A percentile compares a stretch with the other conserved stretches of the same genome.
Evolutionary conservation across 805 yeast genomes (phyloP).

Genomic region (Kodamaea sagamina): DNA sequence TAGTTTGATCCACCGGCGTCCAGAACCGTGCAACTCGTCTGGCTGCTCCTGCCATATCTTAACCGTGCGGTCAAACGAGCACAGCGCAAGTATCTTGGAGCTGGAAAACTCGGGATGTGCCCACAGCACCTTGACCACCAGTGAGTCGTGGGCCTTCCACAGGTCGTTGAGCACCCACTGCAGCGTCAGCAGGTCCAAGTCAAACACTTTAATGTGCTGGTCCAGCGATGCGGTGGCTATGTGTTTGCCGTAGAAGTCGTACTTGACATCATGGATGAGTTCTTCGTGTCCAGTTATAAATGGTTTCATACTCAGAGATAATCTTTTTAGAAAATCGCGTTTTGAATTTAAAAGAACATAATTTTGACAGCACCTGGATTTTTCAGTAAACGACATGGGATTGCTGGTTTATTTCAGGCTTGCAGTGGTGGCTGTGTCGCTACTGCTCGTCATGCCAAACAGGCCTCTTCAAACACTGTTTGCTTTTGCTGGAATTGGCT

Average conservation of each 20-base stretch:
- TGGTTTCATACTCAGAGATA: constrained; percentile 48
- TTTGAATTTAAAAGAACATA: not conserved
- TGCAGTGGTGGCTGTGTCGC: constrained; percentile 14
- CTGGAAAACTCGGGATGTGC: constrained; percentile 84
- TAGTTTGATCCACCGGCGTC: constrained; percentile 77
- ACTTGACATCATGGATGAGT: constrained; percentile 83
- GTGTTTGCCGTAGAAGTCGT: constrained; percentile 90
- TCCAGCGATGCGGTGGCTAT: constrained; percentile 95
- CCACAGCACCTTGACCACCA: constrained; percentile 82
- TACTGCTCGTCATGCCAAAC: constrained; percentile 33
- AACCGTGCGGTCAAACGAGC: constrained; percentile 86
- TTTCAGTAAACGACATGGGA: constrained; percentile 1
- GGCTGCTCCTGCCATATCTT: constrained; percentile 90
- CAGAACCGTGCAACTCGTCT: constrained; percentile 73
- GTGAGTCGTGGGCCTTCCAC: constrained; percentile 95
- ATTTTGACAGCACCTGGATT: not conserved
- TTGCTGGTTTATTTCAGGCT: constrained; percentile 2
- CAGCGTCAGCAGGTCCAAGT: constrained; percentile 62
- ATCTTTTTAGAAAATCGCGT: no score
- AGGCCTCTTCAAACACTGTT: constrained; percentile 59
- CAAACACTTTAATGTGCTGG: constrained; percentile 89
- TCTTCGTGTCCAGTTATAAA: constrained; percentile 92
- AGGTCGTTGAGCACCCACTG: constrained; percentile 84
- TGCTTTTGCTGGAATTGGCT: constrained; percentile 72
- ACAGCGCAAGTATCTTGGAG: constrained; percentile 82